Percentiles rank a stretch among this genome's conserved stretches.
phyloP scores from a whole-genome alignment of 176 grass and related monocot species.

The Triticum turgidum region DNA sequence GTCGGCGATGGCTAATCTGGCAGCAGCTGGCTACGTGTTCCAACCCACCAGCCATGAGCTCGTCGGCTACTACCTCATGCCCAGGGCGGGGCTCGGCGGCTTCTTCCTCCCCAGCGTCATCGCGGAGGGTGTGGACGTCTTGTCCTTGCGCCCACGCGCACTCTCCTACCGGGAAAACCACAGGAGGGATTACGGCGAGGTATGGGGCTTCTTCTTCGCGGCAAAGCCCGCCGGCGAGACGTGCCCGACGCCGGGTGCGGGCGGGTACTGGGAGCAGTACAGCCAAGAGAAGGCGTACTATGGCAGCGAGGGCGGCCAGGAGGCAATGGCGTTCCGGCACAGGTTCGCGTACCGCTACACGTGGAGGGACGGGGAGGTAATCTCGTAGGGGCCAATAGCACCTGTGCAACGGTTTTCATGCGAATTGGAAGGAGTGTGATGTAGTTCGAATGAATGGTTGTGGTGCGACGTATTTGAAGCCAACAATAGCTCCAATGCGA shows the following conservation, averaged over 20 bases:
- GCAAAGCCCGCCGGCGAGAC: not conserved
- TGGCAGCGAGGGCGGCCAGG: not conserved
- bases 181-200: too few species aligned
- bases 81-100: not conserved
- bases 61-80: not conserved
- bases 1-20: not conserved
- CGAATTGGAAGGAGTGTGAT: too few species aligned
- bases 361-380: not conserved
- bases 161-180: too few species aligned
- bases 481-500: too few species aligned
- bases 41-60: not conserved
- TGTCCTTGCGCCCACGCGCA: not conserved
- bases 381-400: not conserved
- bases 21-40: not conserved
- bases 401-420: too few species aligned
- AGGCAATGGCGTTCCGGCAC: not conserved
- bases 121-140: not conserved
- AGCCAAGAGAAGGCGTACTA: not conserved
- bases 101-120: not conserved
- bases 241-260: not conserved
- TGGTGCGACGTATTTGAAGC: too few species aligned
- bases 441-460: too few species aligned
- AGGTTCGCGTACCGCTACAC: not conserved
- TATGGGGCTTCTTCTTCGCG: constrained; percentile 1
- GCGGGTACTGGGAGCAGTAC: not conserved